Percentiles rank a stretch among this genome's conserved stretches.
These are phyloP conservation scores for Sphaerobolus stellatus DNA, from an alignment of 1,284 basidiomycete species.

Conservation along the genomic window DNA sequence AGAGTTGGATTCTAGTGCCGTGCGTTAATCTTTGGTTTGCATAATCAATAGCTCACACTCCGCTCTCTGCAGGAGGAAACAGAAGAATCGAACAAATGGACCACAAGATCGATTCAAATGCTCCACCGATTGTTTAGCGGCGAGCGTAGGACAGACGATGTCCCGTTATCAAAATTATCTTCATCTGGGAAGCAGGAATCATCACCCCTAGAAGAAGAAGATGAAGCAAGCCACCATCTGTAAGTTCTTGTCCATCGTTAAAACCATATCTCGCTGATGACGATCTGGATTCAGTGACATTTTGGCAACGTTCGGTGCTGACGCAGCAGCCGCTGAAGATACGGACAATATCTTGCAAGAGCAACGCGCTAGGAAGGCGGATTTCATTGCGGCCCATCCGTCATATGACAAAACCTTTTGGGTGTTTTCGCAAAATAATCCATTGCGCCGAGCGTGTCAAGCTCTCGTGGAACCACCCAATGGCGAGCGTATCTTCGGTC, in stretches of 20 bases:
- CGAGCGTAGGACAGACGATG: conserved; percentile 52
- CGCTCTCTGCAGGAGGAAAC: not conserved
- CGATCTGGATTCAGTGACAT: too few species aligned
- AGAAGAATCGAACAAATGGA: conserved; percentile 24
- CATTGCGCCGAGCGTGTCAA: conserved; percentile 79
- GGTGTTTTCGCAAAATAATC: conserved; percentile 83
- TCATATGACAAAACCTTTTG: conserved; percentile 91
- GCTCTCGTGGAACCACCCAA: conserved; percentile 79
- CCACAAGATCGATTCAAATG: conserved; percentile 55
- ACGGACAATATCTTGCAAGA: conserved; percentile 67
- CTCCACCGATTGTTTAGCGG: conserved; percentile 71
- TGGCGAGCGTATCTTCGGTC: conserved; percentile 83
- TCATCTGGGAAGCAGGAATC: conserved; percentile 54
- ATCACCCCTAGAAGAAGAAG: conserved; percentile 56
- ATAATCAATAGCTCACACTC: too few species aligned
- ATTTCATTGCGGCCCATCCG: conserved; percentile 88
- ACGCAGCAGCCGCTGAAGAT: conserved; percentile 48
- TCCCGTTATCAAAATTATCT: conserved; percentile 60
- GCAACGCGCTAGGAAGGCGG: conserved; percentile 77
- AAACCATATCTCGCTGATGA: too few species aligned
- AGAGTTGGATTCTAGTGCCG: too few species aligned
- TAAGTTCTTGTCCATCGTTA: too few species aligned
- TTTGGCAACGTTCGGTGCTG: conserved; percentile 59
- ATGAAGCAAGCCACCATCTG: conserved; percentile 4
- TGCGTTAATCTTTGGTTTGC: too few species aligned